These are phyloP conservation scores for Isochrysis galbana DNA, from an alignment of 78 protist genomes.

Conservation along the genomic window DNA sequence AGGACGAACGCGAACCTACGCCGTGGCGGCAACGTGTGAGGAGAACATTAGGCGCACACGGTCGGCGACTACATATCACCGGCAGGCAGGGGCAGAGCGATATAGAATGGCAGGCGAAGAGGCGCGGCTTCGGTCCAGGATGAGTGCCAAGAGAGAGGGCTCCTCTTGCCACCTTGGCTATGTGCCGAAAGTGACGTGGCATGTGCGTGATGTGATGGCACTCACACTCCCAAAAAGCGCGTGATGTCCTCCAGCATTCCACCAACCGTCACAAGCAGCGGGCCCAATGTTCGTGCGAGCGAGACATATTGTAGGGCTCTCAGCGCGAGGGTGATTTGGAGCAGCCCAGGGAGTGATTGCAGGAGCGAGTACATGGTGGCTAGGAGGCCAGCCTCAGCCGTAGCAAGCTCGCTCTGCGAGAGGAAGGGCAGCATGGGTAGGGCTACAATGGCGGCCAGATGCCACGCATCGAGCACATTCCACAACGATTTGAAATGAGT, in stretches of 20 bases:
- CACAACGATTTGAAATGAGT: background rate
- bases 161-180: no score
- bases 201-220: no score
- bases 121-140: no score
- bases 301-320: background rate
- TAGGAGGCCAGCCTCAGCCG: background rate
- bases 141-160: no score
- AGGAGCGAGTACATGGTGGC: background rate
- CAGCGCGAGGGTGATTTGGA: background rate
- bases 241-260: background rate
- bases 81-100: no score
- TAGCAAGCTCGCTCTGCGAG: background rate
- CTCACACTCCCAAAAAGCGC: background rate
- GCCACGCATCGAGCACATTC: background rate
- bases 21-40: background rate
- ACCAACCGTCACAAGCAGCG: slow-evolving; percentile 8
- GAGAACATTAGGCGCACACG: no score
- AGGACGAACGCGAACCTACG: background rate
- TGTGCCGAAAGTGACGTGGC: no score
- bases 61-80: no score
- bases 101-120: no score
- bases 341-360: background rate
- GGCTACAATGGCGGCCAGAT: background rate
- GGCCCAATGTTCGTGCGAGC: background rate
- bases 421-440: background rate